These are phyloP conservation scores for Podospora australis DNA, from an alignment of 495 filamentous ascomycete species.

Conservation along the genomic window DNA sequence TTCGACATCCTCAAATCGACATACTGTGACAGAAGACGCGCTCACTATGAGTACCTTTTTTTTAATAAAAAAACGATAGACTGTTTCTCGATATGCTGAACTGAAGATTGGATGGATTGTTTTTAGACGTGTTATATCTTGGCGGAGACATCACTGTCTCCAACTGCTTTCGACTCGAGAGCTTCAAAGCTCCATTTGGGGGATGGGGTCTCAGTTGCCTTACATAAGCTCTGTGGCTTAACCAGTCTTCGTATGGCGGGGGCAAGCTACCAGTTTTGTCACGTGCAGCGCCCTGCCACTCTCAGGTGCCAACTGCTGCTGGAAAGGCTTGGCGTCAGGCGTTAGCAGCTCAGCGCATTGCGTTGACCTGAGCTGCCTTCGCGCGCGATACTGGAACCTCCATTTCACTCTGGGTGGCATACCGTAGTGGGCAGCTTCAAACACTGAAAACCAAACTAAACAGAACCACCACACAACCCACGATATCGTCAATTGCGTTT, in stretches of 20 bases:
- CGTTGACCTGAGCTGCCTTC: conserved; percentile 32
- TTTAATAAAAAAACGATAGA: background rate
- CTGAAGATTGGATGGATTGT: background rate
- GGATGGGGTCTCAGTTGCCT: background rate
- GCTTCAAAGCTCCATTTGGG: no score
- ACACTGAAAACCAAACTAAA: conserved; percentile 3
- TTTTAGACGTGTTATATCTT: background rate
- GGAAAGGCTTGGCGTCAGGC: conserved; percentile 6
- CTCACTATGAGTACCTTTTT: background rate
- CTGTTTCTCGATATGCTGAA: background rate
- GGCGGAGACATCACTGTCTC: conserved; percentile 11
- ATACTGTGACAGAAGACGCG: background rate
- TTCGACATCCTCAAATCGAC: background rate
- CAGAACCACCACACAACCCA: background rate
- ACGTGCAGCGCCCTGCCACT: conserved; percentile 5
- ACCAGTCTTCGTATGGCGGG: background rate
- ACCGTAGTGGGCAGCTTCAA: background rate
- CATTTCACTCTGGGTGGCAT: conserved; percentile 3
- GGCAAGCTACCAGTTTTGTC: background rate
- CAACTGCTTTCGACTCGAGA: no score
- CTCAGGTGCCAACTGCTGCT: background rate
- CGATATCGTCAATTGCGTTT: no score
- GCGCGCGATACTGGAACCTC: no score
- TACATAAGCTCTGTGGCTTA: background rate
- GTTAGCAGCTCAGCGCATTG: conserved; percentile 15